Evolutionary conservation across 2,329 filamentous ascomycete species (phyloP).

Genomic region (Talaromyces islandicus): DNA sequence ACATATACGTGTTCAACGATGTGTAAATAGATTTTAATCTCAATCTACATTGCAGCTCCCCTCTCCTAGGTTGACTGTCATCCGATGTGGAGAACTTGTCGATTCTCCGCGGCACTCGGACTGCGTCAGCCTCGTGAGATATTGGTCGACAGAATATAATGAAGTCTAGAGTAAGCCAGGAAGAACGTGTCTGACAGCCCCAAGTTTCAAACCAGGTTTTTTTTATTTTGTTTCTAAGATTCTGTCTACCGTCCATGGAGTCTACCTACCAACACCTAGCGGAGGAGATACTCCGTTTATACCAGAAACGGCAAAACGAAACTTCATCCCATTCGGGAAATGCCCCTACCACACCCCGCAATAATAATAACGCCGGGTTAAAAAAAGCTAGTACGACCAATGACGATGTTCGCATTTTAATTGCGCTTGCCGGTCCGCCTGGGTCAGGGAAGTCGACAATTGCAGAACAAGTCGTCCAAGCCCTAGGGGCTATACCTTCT

Average conservation of each 20-base stretch:
- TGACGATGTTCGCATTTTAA: background rate
- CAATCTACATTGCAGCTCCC: background rate
- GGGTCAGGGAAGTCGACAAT: slow-evolving; percentile 14
- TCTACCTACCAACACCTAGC: background rate
- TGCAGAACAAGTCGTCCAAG: slow-evolving; percentile 8
- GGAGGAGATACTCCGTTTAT: background rate
- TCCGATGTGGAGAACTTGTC: background rate
- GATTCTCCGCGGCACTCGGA: background rate
- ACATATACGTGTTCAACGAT: background rate
- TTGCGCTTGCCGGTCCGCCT: slow-evolving; percentile 10
- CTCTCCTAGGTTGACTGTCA: background rate
- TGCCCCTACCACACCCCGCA: background rate
- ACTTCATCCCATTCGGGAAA: background rate
- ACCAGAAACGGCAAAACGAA: background rate
- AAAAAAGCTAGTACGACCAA: background rate
- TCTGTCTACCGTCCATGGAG: background rate
- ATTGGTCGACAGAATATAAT: background rate
- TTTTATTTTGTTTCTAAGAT: background rate
- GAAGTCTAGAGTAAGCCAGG: background rate
- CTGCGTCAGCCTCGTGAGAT: background rate
- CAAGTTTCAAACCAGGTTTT: no score
- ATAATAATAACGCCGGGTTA: background rate
- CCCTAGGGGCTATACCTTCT: background rate
- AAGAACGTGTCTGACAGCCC: background rate
- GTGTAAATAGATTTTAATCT: background rate